Evolutionary conservation across 2,329 filamentous ascomycete genomes (phyloP), one percentile per base, ranked within the genome.

Genomic region (Neopestalotiopsis rosae): DNA sequence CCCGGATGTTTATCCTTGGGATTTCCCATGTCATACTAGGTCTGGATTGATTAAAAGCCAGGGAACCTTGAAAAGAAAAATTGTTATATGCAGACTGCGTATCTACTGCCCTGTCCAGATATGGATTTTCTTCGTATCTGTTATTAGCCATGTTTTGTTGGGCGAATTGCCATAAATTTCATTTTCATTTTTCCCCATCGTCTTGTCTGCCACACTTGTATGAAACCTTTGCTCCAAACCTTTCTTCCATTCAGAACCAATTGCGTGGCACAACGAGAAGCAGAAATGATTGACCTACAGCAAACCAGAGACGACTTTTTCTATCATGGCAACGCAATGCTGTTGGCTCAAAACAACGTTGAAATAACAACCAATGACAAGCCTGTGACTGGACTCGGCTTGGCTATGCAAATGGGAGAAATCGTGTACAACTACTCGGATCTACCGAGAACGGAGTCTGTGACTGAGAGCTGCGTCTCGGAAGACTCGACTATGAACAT

Each of bases 401-500:
- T 24, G 14, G 56, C 65, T 4, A 59, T 59, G 56, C 66, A 67
- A 38, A 58, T 34, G 40, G 58, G 20, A 14, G 65, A 58, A 32
- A 40, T 42, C 32, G 9, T 61, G 66, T 32, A 67, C 38, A 38
- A 13, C 45, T 52, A 52, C 2, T n/a, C 45, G 6, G 20, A 52
- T 17, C 17, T 52, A 10, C 20, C 45, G 7, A 52, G 45, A 17
- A 24, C 45, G 17, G 57, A 59, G 57, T 34, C 57, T 14, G 57
- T 59, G 9, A 17, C 30, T 4, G 30, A 59, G 30, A 30, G 57
- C 30, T 30, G 28, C 58, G 12, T 17, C 12, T 30, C 24, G 34
- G 45, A 65, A n/a, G 17, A 65, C n/a, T 34, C 20, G 14, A n/a
- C 12, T 13, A 40, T 5, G 58, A 34, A 40, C 13, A 61, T 20